phyloP scores from a whole-genome alignment of 1,139 yeast species.

The Magnusiomyces sp. region DNA sequence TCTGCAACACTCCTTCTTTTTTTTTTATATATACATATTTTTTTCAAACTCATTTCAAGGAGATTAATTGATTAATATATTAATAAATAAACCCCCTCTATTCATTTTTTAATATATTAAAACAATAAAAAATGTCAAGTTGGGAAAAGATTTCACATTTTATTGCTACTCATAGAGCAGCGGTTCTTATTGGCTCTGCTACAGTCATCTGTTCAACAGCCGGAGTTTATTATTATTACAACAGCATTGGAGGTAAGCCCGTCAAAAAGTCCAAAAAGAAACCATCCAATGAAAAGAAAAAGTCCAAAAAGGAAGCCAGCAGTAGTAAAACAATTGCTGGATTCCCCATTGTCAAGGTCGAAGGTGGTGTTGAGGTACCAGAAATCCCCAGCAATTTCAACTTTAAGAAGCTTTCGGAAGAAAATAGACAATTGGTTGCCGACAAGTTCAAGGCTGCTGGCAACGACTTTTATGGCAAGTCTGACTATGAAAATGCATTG shows the following conservation, averaged over 20 bases:
- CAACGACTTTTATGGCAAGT: conserved; percentile 62
- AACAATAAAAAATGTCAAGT: conserved; percentile 3
- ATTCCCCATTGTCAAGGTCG: conserved; percentile 22
- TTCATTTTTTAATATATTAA: neutral
- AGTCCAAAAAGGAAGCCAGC: conserved; percentile 17
- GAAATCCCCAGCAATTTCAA: conserved; percentile 32
- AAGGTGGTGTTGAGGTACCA: conserved; percentile 26
- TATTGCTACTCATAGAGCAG: conserved; percentile 25
- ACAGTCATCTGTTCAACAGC: conserved; percentile 31
- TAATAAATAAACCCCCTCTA: neutral
- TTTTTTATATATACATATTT: neutral
- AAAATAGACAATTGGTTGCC: conserved; percentile 62
- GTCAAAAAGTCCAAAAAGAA: conserved; percentile 22
- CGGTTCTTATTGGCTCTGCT: conserved; percentile 26
- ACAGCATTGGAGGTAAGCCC: conserved; percentile 9
- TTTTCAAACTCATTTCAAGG: neutral
- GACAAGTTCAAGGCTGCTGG: conserved; percentile 82
- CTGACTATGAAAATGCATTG: conserved; percentile 58
- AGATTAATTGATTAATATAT: no score
- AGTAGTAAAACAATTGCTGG: conserved; percentile 16
- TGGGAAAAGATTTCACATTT: conserved; percentile 17
- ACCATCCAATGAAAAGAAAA: conserved; percentile 23
- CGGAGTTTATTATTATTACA: conserved; percentile 24
- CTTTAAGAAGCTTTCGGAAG: conserved; percentile 41
- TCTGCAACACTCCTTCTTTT: neutral